Conservation (phyloP, 2,329 filamentous ascomycete genomes). For the Triangularia setosa region DNA sequence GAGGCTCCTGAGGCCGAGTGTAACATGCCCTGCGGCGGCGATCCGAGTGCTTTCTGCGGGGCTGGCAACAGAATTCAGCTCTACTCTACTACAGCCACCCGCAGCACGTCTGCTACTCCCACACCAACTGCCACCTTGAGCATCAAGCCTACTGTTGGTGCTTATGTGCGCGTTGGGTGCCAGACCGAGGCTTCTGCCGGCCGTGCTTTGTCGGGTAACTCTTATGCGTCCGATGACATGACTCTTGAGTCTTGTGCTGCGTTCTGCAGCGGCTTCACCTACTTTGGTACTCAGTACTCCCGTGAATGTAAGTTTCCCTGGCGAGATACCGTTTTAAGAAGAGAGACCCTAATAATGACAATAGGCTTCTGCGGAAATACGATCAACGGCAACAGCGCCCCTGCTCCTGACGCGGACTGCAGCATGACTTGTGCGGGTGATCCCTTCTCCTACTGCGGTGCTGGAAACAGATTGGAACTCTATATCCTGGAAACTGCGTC, state of each 20-base stretch:
- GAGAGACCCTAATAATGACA: slow-evolving; percentile 6
- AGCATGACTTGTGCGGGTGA: slow-evolving; percentile 37
- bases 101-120: slow-evolving; percentile 24
- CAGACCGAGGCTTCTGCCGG: slow-evolving; percentile 36
- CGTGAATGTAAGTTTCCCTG: slow-evolving; percentile 32
- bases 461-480: slow-evolving; percentile 35
- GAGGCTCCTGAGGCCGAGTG: slow-evolving; percentile 34
- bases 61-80: slow-evolving; percentile 34
- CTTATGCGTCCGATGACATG: slow-evolving; percentile 34
- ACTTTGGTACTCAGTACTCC: slow-evolving; percentile 38
- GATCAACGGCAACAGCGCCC: slow-evolving; percentile 31
- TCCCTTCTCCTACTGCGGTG: slow-evolving; percentile 37
- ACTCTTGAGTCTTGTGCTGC: slow-evolving; percentile 37
- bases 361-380: slow-evolving; percentile 38
- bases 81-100: slow-evolving; percentile 27
- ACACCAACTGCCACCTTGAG: slow-evolving; percentile 34
- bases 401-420: slow-evolving; percentile 34
- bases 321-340: not conserved
- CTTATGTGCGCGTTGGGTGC: slow-evolving; percentile 38
- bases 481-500: slow-evolving; percentile 29
- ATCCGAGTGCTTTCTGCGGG: slow-evolving; percentile 36
- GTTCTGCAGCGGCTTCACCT: slow-evolving; percentile 35
- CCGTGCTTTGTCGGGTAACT: slow-evolving; percentile 35
- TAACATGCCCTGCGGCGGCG: slow-evolving; percentile 36
- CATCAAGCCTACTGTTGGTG: slow-evolving; percentile 33